Conservation (phyloP, 2,329 filamentous ascomycete genomes). For the Colletotrichum destructivum region DNA sequence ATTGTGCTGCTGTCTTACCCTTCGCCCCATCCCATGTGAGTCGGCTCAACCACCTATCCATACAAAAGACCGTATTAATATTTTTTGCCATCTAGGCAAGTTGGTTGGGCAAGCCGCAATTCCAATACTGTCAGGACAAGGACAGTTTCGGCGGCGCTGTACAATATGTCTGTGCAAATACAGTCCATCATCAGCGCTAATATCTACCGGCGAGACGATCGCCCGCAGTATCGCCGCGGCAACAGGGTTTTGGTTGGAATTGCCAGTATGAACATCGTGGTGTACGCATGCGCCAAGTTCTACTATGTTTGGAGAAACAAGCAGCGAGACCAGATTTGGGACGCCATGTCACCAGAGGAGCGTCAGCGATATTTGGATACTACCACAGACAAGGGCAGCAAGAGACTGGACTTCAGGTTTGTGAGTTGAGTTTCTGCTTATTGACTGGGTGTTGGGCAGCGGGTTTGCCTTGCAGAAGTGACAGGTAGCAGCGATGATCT, state of each 20-base stretch:
- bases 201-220: conserved; percentile 63
- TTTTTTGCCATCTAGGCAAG: conserved; percentile 64
- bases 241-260: conserved; percentile 44
- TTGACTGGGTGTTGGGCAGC: conserved; percentile 12
- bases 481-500: conserved; percentile 19
- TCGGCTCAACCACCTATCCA: not conserved
- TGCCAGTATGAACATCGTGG: conserved; percentile 43
- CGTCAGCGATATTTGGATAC: conserved; percentile 40
- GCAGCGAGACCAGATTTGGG: conserved; percentile 61
- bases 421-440: conserved; percentile 40
- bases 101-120: conserved; percentile 67
- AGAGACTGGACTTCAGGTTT: conserved; percentile 44
- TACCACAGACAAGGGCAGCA: conserved; percentile 42
- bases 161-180: conserved; percentile 67
- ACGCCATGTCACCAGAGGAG: conserved; percentile 56
- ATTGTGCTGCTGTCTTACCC: conserved; percentile 51
- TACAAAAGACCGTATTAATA: not conserved
- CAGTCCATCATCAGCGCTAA: conserved; percentile 61
- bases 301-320: conserved; percentile 68
- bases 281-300: conserved; percentile 63
- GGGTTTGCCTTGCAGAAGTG: conserved; percentile 7
- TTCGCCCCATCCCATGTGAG: conserved; percentile 58
- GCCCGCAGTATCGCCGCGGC: conserved; percentile 52
- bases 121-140: conserved; percentile 74
- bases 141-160: conserved; percentile 73